These are phyloP conservation scores for Collariella sp. DNA, from an alignment of 495 filamentous ascomycete species.

Conservation along the genomic window DNA sequence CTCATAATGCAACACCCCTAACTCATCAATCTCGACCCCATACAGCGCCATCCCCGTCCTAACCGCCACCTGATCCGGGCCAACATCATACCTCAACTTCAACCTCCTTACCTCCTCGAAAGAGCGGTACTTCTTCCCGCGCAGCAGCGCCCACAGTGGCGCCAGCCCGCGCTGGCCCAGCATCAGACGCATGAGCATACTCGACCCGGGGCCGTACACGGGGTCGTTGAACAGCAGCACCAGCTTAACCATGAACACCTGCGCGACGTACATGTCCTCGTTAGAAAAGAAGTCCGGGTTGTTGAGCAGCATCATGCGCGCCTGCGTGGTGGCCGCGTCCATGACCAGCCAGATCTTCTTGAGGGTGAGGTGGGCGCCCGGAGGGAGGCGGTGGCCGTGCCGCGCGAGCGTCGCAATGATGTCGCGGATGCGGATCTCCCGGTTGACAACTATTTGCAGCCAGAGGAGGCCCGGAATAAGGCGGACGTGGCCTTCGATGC, in stretches of 20 bases:
- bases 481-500: slow-evolving; percentile 9
- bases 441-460: slow-evolving; percentile 24
- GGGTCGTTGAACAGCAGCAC: slow-evolving; percentile 51
- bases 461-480: slow-evolving; percentile 23
- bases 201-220: slow-evolving; percentile 29
- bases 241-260: slow-evolving; percentile 54
- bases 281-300: slow-evolving; percentile 42
- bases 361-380: slow-evolving; percentile 33
- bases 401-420: slow-evolving; percentile 47
- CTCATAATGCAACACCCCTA: slow-evolving; percentile 44
- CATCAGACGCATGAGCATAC: slow-evolving; percentile 43
- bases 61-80: slow-evolving; percentile 4
- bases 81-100: slow-evolving; percentile 36
- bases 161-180: slow-evolving; percentile 50
- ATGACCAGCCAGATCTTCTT: slow-evolving; percentile 61
- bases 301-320: slow-evolving; percentile 42
- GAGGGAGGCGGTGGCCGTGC: slow-evolving; percentile 45
- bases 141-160: slow-evolving; percentile 42
- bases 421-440: slow-evolving; percentile 32
- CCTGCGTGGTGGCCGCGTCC: slow-evolving; percentile 45
- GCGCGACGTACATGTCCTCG: slow-evolving; percentile 45
- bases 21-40: slow-evolving; percentile 41
- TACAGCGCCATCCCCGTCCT: slow-evolving; percentile 20
- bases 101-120: slow-evolving; percentile 37
- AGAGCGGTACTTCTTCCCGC: slow-evolving; percentile 30